Evolutionary conservation across 345 rosid genomes (phyloP), one percentile per base, ranked within the genome.

Genomic region (Syzygium grande): DNA sequence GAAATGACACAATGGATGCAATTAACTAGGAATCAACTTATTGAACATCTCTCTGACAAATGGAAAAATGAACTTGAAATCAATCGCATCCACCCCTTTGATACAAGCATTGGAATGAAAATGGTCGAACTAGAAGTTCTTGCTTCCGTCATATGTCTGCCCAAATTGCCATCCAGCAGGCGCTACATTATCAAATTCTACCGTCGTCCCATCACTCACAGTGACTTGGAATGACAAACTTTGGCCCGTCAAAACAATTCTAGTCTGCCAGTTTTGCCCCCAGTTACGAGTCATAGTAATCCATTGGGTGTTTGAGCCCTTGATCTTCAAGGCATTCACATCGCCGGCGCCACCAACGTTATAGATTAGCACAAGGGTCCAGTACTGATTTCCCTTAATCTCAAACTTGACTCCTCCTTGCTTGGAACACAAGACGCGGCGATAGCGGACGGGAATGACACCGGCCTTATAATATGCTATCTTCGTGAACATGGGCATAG

Each of bases 361-460:
- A 77, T 87, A 87, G 9, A 51, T 21, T 2, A 87, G 30, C 38
- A 87, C 88, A 14, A 78, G 51, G 46, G 30, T 51, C 63, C 84
- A 87, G n/a, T 79, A 1, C 4, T 79, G 79, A 51, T 87, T 87
- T 25, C 88, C 88, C 52, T 87, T 83, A 16, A 87, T 59, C 78
- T 87, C 86, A 21, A 87, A 87, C 88, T 87, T 87, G 79, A 87
- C 86, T 22, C 88, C 88, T 11, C 88, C 88, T 27, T 51, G 21
- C 86, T 59, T 87, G 41, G 13, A n/a, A 41, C 86, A 83, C 5
- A 11, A 0, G 15, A 84, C 53, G 3, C 88, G 86, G 17, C 86
- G 54, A 54, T 58, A 87, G n/a, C 61, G 16, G 11, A 87, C 79
- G 7, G 88, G 78, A 38, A 87, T 43, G 88, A 87, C 63, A 27